Base-by-base conservation (phyloP, 2,329 filamentous ascomycete species). In the Nothophaeocryptopus gaeumannii region DNA sequence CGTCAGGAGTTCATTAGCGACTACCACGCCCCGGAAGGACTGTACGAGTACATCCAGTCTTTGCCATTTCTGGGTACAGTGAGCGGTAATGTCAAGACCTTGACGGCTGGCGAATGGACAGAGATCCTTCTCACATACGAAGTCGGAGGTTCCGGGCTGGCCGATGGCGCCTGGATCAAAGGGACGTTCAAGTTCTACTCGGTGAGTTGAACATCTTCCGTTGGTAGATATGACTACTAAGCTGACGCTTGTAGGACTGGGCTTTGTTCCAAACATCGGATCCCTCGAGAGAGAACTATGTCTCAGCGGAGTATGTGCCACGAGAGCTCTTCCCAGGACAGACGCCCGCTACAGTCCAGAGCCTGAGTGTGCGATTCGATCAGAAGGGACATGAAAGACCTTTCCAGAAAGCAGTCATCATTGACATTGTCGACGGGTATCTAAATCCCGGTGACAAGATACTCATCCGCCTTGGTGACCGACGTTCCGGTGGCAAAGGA, bases 311-410 rank as follows among this genome's bases (percentile, higher is more conserved):
- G 48, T 70, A 70, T 14, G 37, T 41, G 20, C 49, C 67, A 0
- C 20, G 20, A 26, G 20, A 58, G 56, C 1, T 36, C 55, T 58
- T 26, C 58, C 61, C 1, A 4, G 60, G 61, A 0, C 67, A 71
- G 39, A 64, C 61, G 1, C 54, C 66, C 4, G 67, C 69, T 1
- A 71, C 67, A 1, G 66, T 70, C 0, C 68, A 71, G 43, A 56
- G 41, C 0, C 56, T 70, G 2, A 40, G 61, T 7, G 63, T 70
- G 4, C 61, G 67, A 5, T 71, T 71, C 42, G 67, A 71, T 54
- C 67, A 71, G 44, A 71, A 71, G 43, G 69, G 67, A 13, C 67
- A 70, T 36, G 68, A 70, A 53, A 49, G 68, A 7, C 69, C 68
- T 1, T 70, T 69, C 29, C 68, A 71, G 34, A 71, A 71, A 51